phyloP scores from a whole-genome alignment of 257 asterid genomes.

The Solanum bulbocastanum region DNA sequence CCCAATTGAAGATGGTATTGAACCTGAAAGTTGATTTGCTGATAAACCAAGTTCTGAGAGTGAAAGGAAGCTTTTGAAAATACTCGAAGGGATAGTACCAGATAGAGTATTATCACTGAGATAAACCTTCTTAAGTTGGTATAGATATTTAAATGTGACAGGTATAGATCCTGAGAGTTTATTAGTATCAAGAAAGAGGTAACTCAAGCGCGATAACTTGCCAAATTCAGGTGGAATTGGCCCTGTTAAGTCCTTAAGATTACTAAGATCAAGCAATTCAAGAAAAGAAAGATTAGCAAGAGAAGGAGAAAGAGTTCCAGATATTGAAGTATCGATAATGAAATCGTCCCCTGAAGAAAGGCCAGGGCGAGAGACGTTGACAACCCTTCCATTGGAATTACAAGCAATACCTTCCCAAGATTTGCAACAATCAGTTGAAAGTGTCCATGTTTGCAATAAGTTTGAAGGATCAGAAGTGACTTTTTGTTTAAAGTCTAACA shows the following conservation, averaged over 20 bases:
- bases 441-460: conserved; percentile 43
- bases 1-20: conserved; percentile 39
- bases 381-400: conserved; percentile 34
- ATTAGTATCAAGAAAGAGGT: conserved; percentile 30
- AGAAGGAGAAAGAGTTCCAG: conserved; percentile 49
- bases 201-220: conserved; percentile 14
- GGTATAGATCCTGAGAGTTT: conserved; percentile 44
- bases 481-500: conserved; percentile 38
- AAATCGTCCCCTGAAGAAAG: conserved; percentile 10
- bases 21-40: conserved; percentile 34
- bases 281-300: conserved; percentile 50
- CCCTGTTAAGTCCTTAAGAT: conserved; percentile 40
- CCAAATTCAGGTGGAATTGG: conserved; percentile 44
- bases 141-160: conserved; percentile 9
- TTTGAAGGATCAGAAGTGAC: conserved; percentile 41
- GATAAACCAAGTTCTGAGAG: conserved; percentile 28
- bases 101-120: conserved; percentile 30
- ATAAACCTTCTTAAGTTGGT: conserved; percentile 13
- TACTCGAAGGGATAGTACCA: conserved; percentile 28
- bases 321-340: conserved; percentile 31
- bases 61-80: conserved; percentile 19
- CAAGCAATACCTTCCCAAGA: conserved; percentile 56
- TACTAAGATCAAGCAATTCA: conserved; percentile 34
- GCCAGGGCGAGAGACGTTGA: conserved; percentile 44
- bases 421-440: conserved; percentile 52